Evolutionary conservation across 257 asterid genomes (phyloP).

Genomic region (Nicotiana otophora): DNA sequence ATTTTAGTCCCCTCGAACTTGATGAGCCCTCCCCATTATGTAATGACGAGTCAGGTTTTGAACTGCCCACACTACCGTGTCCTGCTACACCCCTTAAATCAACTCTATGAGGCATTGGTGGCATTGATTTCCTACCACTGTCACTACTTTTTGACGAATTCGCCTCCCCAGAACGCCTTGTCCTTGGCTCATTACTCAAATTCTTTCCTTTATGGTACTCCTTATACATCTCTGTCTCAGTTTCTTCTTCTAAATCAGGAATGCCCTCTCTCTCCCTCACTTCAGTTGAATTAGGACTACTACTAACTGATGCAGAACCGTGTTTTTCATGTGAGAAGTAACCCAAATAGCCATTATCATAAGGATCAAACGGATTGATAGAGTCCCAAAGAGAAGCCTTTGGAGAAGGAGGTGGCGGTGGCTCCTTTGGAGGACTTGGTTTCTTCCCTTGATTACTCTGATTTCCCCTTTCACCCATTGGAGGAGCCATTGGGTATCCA

Average conservation of each 20-base stretch:
- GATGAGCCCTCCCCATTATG: conserved; percentile 20
- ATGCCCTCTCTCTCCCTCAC: conserved; percentile 96
- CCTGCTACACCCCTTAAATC: conserved; percentile 6
- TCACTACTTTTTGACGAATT: conserved; percentile 13
- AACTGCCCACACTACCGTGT: conserved; percentile 2
- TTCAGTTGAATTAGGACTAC: conserved; percentile 90
- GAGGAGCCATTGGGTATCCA: conserved; percentile 29
- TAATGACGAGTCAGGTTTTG: conserved; percentile 24
- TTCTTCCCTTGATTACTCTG: conserved; percentile 25
- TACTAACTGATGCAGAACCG: conserved; percentile 42
- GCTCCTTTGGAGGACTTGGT: conserved; percentile 36
- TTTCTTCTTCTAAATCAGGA: conserved; percentile 97
- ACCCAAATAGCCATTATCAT: conserved; percentile 35
- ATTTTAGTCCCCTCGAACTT: conserved; percentile 12
- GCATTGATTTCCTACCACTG: conserved; percentile 5
- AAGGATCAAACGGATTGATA: conserved; percentile 61
- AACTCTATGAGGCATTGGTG: conserved; percentile 4
- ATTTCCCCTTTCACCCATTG: conserved; percentile 11
- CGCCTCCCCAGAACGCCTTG: conserved; percentile 30
- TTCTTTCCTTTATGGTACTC: conserved; percentile 35
- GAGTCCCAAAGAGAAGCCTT: conserved; percentile 79
- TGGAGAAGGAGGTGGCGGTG: conserved; percentile 93
- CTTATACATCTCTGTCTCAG: conserved; percentile 59
- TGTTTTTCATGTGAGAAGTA: conserved; percentile 34
- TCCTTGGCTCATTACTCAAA: conserved; percentile 25